Evolutionary conservation across 164 flowering plant species (phyloP), one percentile per base, ranked within the genome.

Genomic region (Chimonanthus praecox): DNA sequence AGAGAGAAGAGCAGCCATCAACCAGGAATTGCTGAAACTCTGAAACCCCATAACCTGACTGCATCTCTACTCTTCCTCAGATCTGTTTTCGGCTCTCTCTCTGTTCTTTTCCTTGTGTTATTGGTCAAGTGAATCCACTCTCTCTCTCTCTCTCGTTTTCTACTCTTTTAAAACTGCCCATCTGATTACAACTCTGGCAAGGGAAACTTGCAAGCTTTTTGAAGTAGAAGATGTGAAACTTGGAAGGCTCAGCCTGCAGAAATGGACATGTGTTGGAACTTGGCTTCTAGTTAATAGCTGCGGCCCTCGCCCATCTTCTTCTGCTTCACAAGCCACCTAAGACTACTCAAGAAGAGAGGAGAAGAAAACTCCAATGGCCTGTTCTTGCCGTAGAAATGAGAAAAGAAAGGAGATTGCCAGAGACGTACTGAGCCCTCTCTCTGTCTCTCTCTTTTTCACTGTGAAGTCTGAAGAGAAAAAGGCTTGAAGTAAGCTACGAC

Each of bases 11-110:
- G 47, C 71, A 71, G 7, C 71, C 67, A 48, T 69, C 79, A 7
- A 64, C 72, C 71, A 78, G 62, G 58, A 76, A 72, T 47, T 78
- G 83, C 71, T 81, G 81, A 4, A 73, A 51, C 51, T 74, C 76
- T 46, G 78, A 49, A 0, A 48, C 70, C 46, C 76, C 81, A 70
- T 74, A 78, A 46, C 71, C 75, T 49, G 81, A 73, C 71, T 81
- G 84, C 84, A 78, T 81, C 71, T 73, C 62, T 15, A 49, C 71
- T 49, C 43, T 33, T 45, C 74, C 62, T 65, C 48, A 21, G 65
- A 45, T 44, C 64, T 54, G 9, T n/a, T 54, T 4, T 70, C 6
- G 0, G 46, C 7, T 1, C 15, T 3, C 49, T 73, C 58, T n/a
- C 50, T 58, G 44, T 10, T n/a, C 16, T 54, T n/a, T 15, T 54